Percentiles rank a stretch among this genome's conserved stretches.
phyloP scores from a whole-genome alignment of 73 alveolate genomes.

The Blepharisma stoltei region DNA sequence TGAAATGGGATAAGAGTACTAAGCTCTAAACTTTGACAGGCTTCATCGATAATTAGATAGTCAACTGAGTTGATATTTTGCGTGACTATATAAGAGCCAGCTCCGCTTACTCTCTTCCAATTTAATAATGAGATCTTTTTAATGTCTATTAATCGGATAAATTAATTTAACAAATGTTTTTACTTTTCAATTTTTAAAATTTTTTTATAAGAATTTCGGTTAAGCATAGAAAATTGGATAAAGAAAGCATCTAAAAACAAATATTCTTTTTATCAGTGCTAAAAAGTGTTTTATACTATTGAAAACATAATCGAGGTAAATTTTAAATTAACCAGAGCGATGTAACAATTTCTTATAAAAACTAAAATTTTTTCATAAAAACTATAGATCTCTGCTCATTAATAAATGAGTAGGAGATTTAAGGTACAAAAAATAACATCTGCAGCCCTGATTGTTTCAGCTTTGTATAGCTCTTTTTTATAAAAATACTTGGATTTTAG shows the following conservation, averaged over 20 bases:
- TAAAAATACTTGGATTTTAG: slow-evolving; percentile 37
- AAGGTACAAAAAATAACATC: too few relatives aligned
- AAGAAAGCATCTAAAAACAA: too few relatives aligned
- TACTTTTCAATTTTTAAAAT: slow-evolving; percentile 48
- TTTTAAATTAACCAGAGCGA: too few relatives aligned
- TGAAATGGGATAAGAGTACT: slow-evolving; percentile 79
- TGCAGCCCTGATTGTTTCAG: neutral
- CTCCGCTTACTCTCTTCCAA: slow-evolving; percentile 82
- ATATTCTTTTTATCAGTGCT: too few relatives aligned
- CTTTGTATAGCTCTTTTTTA: slow-evolving; percentile 33
- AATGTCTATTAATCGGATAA: slow-evolving; percentile 46
- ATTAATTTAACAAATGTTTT: slow-evolving; percentile 57
- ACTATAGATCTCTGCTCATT: too few relatives aligned
- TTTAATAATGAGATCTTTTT: slow-evolving; percentile 51
- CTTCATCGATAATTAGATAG: slow-evolving; percentile 87
- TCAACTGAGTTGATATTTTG: slow-evolving; percentile 41
- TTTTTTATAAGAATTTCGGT: slow-evolving; percentile 51
- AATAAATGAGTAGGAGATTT: too few relatives aligned
- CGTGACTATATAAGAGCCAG: slow-evolving; percentile 36
- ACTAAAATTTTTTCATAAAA: too few relatives aligned
- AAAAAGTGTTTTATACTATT: too few relatives aligned
- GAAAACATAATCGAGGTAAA: too few relatives aligned
- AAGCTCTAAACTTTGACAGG: slow-evolving; percentile 85
- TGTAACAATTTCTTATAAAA: too few relatives aligned
- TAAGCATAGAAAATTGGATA: too few relatives aligned